Evolutionary conservation across 2,329 filamentous ascomycete genomes (phyloP).

Genomic region (Tricladium varicosporioides): DNA sequence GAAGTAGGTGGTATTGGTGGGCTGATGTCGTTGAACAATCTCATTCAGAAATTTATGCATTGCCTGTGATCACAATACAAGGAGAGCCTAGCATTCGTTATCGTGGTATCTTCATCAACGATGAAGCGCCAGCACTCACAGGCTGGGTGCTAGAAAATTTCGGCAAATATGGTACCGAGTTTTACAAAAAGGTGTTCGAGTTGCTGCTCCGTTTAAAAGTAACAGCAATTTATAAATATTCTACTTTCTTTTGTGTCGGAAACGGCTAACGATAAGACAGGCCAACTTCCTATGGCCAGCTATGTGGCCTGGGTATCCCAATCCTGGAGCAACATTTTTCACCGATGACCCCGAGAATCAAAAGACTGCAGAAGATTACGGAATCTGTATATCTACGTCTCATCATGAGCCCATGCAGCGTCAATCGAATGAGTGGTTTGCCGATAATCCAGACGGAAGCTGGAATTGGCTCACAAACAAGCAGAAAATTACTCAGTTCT

Average conservation of each 20-base stretch:
- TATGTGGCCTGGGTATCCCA: too few species aligned
- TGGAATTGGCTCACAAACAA: too few species aligned
- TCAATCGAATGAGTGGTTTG: slow-evolving; percentile 51
- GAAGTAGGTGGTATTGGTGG: too few species aligned
- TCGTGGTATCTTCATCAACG: slow-evolving; percentile 42
- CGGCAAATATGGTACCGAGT: slow-evolving; percentile 50
- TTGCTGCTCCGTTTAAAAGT: slow-evolving; percentile 52
- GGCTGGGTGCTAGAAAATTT: slow-evolving; percentile 21
- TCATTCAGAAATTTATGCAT: too few species aligned
- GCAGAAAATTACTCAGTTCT: too few species aligned
- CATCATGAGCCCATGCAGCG: slow-evolving; percentile 71
- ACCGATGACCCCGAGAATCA: slow-evolving; percentile 46
- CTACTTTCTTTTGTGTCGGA: too few species aligned
- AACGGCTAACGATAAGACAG: too few species aligned
- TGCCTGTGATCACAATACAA: too few species aligned
- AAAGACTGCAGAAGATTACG: slow-evolving; percentile 65
- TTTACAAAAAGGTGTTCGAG: slow-evolving; percentile 68
- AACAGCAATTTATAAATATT: slow-evolving; percentile 26
- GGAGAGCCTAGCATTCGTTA: too few species aligned
- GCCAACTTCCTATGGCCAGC: too few species aligned
- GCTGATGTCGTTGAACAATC: too few species aligned
- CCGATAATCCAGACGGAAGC: slow-evolving; percentile 11
- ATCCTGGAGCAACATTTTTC: too few species aligned
- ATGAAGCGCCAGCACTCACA: slow-evolving; percentile 55
- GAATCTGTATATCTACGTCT: slow-evolving; percentile 67